A percentile compares a stretch with the other conserved stretches of the same genome.
phyloP scores from a whole-genome alignment of 768 basidiomycete genomes.

The Tricholoma flavovirens region DNA sequence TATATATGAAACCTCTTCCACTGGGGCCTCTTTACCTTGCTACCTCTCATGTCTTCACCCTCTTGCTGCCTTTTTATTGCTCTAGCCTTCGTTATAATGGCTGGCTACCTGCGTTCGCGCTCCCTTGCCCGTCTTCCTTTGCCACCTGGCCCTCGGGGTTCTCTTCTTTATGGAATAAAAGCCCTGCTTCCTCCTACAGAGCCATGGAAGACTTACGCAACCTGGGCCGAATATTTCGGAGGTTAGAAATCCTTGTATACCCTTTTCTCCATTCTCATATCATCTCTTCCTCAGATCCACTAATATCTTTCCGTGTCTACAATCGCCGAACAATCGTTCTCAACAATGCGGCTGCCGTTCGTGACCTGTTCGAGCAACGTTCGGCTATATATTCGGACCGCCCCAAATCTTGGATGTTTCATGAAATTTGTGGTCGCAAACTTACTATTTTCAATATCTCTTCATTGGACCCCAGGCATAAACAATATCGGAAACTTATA shows the following conservation, averaged over 20 bases:
- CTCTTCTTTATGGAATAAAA: conserved; percentile 19
- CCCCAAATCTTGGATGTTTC: conserved; percentile 40
- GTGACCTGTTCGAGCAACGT: conserved; percentile 46
- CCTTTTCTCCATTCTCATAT: background rate
- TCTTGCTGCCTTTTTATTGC: conserved; percentile 1
- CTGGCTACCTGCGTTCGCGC: background rate
- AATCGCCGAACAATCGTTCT: conserved; percentile 44
- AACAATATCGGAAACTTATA: conserved; percentile 36
- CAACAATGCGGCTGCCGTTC: conserved; percentile 38
- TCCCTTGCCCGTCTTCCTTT: conserved; percentile 11
- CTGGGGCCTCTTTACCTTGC: no score
- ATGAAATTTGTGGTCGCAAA: conserved; percentile 37
- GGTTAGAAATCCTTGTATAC: conserved; percentile 9
- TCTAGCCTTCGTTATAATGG: conserved; percentile 2
- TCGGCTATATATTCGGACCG: conserved; percentile 52
- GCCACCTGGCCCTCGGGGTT: conserved; percentile 23
- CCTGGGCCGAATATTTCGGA: conserved; percentile 18
- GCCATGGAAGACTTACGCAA: conserved; percentile 24
- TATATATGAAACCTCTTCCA: no score
- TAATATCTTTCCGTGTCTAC: conserved; percentile 43
- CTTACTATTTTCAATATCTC: conserved; percentile 40
- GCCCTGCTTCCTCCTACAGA: conserved; percentile 15
- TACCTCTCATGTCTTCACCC: conserved; percentile 7
- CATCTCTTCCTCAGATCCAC: conserved; percentile 24
- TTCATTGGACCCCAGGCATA: conserved; percentile 31